Evolutionary conservation across 208 protist genomes (phyloP).

Genomic region (Wallacemonas sp.): DNA sequence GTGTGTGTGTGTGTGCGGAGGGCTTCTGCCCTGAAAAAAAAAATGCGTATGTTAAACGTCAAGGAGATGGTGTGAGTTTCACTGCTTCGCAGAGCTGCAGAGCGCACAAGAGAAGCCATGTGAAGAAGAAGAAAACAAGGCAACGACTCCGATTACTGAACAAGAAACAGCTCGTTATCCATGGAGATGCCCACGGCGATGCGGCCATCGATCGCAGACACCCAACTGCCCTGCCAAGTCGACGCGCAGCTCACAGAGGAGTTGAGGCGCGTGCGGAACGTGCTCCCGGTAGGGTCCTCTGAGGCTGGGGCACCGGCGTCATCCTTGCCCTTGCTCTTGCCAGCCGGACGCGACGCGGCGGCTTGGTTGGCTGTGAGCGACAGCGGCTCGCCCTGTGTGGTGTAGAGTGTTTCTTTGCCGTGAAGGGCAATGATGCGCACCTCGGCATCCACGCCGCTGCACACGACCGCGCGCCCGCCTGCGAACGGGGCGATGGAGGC

Average conservation of each 20-base stretch:
- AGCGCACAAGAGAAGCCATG: not conserved
- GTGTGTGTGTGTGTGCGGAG: no score
- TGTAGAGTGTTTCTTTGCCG: not conserved
- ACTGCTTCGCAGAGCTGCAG: not conserved
- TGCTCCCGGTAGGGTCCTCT: slow-evolving; percentile 22
- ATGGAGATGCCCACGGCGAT: slow-evolving; percentile 70
- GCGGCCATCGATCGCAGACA: slow-evolving; percentile 24
- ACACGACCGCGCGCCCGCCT: slow-evolving; percentile 52
- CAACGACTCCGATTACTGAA: slow-evolving; percentile 17
- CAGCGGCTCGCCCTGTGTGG: not conserved
- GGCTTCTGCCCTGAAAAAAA: no score
- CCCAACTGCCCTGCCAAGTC: slow-evolving; percentile 79
- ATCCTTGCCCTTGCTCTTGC: slow-evolving; percentile 1
- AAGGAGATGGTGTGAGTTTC: not conserved
- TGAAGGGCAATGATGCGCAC: slow-evolving; percentile 43
- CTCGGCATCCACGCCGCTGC: slow-evolving; percentile 61
- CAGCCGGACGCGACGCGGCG: not conserved
- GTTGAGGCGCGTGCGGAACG: slow-evolving; percentile 79
- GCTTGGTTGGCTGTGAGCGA: slow-evolving; percentile 14
- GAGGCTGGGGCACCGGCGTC: slow-evolving; percentile 11
- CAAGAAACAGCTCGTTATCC: slow-evolving; percentile 64
- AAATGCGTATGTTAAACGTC: not conserved
- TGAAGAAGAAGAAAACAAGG: slow-evolving; percentile 1
- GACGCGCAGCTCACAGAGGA: slow-evolving; percentile 54
- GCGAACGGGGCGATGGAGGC: slow-evolving; percentile 46